These are phyloP conservation scores for Laetiporus sulphureus DNA, from an alignment of 1,284 basidiomycete species.

Conservation along the genomic window DNA sequence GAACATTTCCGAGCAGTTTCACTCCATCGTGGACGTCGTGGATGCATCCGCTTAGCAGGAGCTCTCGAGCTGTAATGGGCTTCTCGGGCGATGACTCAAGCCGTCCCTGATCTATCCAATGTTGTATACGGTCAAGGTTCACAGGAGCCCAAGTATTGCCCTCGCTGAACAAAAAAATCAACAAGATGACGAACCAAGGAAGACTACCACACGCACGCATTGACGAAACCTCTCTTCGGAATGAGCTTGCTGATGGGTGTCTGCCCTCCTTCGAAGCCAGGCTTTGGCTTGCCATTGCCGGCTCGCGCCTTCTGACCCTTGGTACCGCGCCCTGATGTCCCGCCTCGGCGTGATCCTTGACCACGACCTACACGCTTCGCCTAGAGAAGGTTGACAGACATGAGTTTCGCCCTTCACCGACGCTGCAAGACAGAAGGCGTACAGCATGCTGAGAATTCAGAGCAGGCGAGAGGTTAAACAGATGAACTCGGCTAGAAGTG, in stretches of 20 bases:
- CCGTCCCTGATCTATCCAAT: constrained; percentile 86
- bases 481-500: constrained; percentile 16
- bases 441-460: constrained; percentile 59
- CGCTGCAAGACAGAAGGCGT: constrained; percentile 13
- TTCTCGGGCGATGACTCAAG: constrained; percentile 72
- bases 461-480: constrained; percentile 51
- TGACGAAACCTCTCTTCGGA: constrained; percentile 92
- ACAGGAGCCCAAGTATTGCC: constrained; percentile 76
- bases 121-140: constrained; percentile 83
- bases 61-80: constrained; percentile 85
- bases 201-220: constrained; percentile 56
- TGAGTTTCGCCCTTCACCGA: constrained; percentile 5
- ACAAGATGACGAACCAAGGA: constrained; percentile 4
- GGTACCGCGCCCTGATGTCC: constrained; percentile 89
- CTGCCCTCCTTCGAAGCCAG: constrained; percentile 93
- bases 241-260: constrained; percentile 89
- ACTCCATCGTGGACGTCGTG: constrained; percentile 88
- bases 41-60: constrained; percentile 82
- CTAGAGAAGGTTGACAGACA: constrained; percentile 32
- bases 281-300: constrained; percentile 81
- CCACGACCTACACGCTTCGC: constrained; percentile 94
- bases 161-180: constrained; percentile 38
- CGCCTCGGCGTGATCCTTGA: constrained; percentile 84
- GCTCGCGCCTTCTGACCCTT: constrained; percentile 95
- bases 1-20: constrained; percentile 82